Percentiles rank a stretch among this genome's conserved stretches.
phyloP scores from a whole-genome alignment of 345 rosid genomes.

The Populus pruinosa region DNA sequence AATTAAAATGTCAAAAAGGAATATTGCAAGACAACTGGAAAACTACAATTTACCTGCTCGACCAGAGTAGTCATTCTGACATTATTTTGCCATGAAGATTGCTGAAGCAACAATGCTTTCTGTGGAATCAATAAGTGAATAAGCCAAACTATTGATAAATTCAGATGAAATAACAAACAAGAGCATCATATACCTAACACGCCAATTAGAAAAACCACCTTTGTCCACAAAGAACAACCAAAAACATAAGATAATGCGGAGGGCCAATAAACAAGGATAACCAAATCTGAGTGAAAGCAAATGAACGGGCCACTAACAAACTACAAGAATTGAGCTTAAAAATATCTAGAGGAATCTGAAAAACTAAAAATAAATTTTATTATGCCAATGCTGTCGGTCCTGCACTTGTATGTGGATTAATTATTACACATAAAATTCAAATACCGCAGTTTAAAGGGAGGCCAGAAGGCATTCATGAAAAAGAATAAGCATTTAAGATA shows the following conservation, averaged over 20 bases:
- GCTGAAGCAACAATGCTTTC: slow-evolving; percentile 79
- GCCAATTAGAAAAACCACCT: not conserved
- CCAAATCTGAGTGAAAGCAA: not conserved
- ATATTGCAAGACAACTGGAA: too few relatives aligned
- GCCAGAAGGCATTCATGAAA: not conserved
- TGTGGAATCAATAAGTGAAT: slow-evolving; percentile 19
- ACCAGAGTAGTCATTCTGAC: slow-evolving; percentile 81
- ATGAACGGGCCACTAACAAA: too few relatives aligned
- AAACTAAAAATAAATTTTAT: not conserved
- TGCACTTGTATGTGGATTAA: not conserved
- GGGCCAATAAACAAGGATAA: not conserved
- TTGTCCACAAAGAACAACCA: not conserved
- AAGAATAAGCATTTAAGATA: not conserved
- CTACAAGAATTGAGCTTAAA: not conserved
- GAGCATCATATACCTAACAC: not conserved
- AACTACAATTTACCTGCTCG: slow-evolving; percentile 56
- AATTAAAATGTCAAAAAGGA: not conserved
- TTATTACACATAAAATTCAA: slow-evolving; percentile 3
- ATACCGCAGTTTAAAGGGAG: not conserved
- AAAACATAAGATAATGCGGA: not conserved
- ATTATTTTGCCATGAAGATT: slow-evolving; percentile 90
- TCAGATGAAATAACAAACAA: not conserved
- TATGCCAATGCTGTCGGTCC: not conserved
- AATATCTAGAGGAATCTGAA: not conserved
- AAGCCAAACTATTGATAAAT: not conserved